Evolutionary conservation across 345 rosid species (phyloP), one percentile per base, ranked within the genome.

Genomic region (Gossypium mustelinum): DNA sequence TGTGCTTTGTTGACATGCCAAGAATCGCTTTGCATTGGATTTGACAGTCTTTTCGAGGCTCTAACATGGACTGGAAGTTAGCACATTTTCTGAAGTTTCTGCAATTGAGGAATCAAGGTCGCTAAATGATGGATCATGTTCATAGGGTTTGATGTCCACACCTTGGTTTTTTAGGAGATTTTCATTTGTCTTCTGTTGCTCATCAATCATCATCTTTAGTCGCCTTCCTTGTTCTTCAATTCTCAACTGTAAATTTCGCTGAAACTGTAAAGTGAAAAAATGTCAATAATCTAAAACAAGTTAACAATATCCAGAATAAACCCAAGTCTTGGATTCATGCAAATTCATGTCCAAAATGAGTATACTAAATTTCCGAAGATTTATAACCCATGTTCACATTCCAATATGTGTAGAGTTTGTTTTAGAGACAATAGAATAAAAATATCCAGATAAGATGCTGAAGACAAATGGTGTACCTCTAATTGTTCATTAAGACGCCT

Each of bases 161-260:
- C 73, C 77, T 18, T 86, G 84, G 69, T 68, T 76, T 72, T 80
- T 83, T 56, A 79, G 48, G 51, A 76, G 82, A 69, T 76, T 73
- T 50, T 83, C 81, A 17, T 71, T 87, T 41, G 84, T 79, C 72
- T 84, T 86, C 65, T 86, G 92, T 72, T 92, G 98, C 77, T 89
- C 87, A 60, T 91, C 96, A 70, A 95, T 86, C 94, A 95, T 87
- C 83, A 73, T 83, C 84, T 85, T 86, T 16, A 95, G 88, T 24
- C 89, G 89, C 81, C 74, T 87, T 34, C 96, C 94, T 82, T 95
- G 99, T 73, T 89, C 98, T 84, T 95, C 99, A 52, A 92, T 95
- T 50, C 82, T 71, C 79, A 92, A n/a, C 71, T 95, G 99, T 66
- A 95, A 81, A 76, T 82, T 87, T 79, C 94, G 79, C 72, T 91